Evolutionary conservation across 2,329 filamentous ascomycete species (phyloP).

Genomic region (Venturiaceae sp.): DNA sequence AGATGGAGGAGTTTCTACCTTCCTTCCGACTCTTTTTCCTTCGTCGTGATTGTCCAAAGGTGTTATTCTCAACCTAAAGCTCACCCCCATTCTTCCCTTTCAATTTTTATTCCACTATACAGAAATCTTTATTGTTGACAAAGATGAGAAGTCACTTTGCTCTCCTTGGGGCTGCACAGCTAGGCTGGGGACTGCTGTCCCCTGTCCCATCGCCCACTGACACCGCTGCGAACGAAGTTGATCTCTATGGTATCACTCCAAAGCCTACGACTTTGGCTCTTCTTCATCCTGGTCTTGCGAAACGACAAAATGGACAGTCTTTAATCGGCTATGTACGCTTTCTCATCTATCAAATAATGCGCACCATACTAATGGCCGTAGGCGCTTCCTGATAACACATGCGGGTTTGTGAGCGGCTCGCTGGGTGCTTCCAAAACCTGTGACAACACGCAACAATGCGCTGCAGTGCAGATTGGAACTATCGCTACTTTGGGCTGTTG

Average conservation of each 20-base stretch:
- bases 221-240: background rate
- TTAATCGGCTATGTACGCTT: background rate
- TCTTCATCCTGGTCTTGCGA: background rate
- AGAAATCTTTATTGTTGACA: background rate
- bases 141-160: background rate
- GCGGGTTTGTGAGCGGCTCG: conserved; percentile 5
- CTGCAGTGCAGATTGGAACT: background rate
- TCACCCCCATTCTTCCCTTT: background rate
- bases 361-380: background rate
- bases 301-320: background rate
- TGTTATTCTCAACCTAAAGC: no score
- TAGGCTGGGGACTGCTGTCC: background rate
- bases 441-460: background rate
- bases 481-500: conserved; percentile 6
- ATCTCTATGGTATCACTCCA: background rate
- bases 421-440: conserved; percentile 4
- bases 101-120: background rate
- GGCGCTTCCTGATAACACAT: conserved; percentile 5
- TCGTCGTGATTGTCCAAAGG: background rate
- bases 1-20: background rate
- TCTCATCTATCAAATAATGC: background rate
- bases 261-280: background rate
- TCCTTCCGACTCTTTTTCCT: background rate
- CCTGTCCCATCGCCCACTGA: background rate
- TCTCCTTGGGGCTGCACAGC: background rate